phyloP scores from a whole-genome alignment of 768 basidiomycete genomes.

The Leucocoprinus leucothites region DNA sequence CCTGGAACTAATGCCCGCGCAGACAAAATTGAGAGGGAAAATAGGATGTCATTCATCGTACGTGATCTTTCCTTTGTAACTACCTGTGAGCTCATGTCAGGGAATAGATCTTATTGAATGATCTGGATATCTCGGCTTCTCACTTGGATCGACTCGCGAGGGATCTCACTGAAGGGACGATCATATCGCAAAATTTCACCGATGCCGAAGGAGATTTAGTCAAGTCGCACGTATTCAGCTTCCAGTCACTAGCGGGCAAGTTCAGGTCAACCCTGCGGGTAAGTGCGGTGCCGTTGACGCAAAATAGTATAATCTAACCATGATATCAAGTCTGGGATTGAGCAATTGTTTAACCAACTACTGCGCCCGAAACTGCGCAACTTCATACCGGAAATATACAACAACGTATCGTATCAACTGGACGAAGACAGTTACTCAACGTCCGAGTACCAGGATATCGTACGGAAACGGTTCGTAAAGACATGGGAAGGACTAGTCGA shows the following conservation, averaged over 20 bases:
- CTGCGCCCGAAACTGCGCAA: slow-evolving; percentile 84
- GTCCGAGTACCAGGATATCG: slow-evolving; percentile 82
- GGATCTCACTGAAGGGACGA: slow-evolving; percentile 54
- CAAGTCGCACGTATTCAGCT: slow-evolving; percentile 42
- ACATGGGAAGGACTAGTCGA: slow-evolving; percentile 85
- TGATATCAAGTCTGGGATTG: slow-evolving; percentile 64
- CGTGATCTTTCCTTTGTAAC: slow-evolving; percentile 26
- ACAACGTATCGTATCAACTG: slow-evolving; percentile 82
- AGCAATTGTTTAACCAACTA: slow-evolving; percentile 94
- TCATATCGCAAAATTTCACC: slow-evolving; percentile 66
- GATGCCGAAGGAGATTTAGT: slow-evolving; percentile 51
- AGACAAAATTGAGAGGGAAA: slow-evolving; percentile 82
- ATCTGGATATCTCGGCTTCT: slow-evolving; percentile 87
- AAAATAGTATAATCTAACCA: not conserved
- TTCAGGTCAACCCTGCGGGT: slow-evolving; percentile 78
- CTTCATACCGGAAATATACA: slow-evolving; percentile 84
- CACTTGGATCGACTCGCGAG: slow-evolving; percentile 82
- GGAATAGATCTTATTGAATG: slow-evolving; percentile 80
- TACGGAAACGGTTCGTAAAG: slow-evolving; percentile 88
- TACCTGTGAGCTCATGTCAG: slow-evolving; percentile 6
- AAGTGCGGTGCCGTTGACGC: slow-evolving; percentile 15
- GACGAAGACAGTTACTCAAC: slow-evolving; percentile 85
- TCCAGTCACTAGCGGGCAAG: slow-evolving; percentile 55
- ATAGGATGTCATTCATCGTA: slow-evolving; percentile 78
- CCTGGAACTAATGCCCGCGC: slow-evolving; percentile 45